phyloP scores from a whole-genome alignment of 2,329 filamentous ascomycete genomes.

The Pseudocercospora fijiensis region DNA sequence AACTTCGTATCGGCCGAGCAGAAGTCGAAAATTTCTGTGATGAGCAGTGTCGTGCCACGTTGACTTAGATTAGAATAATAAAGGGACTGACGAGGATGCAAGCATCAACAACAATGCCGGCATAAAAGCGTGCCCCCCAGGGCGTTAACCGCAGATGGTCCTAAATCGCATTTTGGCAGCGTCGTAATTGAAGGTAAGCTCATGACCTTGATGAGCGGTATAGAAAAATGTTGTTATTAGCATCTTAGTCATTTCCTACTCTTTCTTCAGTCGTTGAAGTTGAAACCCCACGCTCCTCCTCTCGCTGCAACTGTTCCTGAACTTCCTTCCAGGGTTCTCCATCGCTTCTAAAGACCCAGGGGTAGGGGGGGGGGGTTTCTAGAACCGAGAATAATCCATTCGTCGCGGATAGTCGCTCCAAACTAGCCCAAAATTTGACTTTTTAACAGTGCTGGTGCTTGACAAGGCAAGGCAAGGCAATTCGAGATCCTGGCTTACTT shows the following conservation, averaged over 20 bases:
- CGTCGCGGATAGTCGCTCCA: slow-evolving; percentile 50
- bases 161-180: slow-evolving; percentile 54
- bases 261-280: too few relatives aligned
- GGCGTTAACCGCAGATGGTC: slow-evolving; percentile 42
- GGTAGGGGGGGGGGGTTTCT: slow-evolving; percentile 41
- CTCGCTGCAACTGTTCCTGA: slow-evolving; percentile 41
- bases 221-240: slow-evolving; percentile 34
- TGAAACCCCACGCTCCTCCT: slow-evolving; percentile 49
- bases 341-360: too few relatives aligned
- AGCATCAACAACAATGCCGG: slow-evolving; percentile 35
- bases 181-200: slow-evolving; percentile 24
- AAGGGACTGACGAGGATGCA: not conserved
- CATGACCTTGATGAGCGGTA: slow-evolving; percentile 40
- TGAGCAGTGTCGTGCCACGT: not conserved
- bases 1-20: slow-evolving; percentile 35
- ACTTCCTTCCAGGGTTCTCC: slow-evolving; percentile 51
- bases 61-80: not conserved
- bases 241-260: slow-evolving; percentile 56
- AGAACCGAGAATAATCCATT: slow-evolving; percentile 38
- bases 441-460: too few relatives aligned
- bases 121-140: slow-evolving; percentile 45
- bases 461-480: slow-evolving; percentile 51
- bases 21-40: slow-evolving; percentile 40
- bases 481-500: slow-evolving; percentile 46
- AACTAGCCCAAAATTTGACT: slow-evolving; percentile 55